phyloP scores from a whole-genome alignment of 768 basidiomycete species.

The Mrakia blollopis region DNA sequence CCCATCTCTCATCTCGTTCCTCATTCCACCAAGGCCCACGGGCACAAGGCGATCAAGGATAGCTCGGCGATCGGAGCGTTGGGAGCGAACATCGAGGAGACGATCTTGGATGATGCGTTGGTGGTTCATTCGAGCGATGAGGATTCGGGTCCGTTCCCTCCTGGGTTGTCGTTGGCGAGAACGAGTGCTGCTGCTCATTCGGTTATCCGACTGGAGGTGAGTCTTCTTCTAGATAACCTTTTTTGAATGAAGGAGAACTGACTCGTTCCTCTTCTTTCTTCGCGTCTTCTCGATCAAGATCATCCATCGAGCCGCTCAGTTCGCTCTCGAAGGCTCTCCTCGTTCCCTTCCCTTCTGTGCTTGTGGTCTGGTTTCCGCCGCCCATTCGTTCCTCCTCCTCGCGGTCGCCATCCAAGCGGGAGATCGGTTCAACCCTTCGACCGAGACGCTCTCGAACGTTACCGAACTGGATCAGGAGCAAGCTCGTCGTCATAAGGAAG shows the following conservation, averaged over 20 bases:
- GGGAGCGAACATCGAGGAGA: slow-evolving; percentile 1
- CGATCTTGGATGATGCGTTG: background rate
- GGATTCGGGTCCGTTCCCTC: slow-evolving; percentile 21
- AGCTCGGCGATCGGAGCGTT: background rate
- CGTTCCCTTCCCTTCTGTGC: slow-evolving; percentile 28
- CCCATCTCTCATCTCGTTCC: slow-evolving; percentile 24
- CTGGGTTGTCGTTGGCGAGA: slow-evolving; percentile 27
- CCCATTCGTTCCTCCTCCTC: slow-evolving; percentile 27
- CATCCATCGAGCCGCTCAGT: slow-evolving; percentile 27
- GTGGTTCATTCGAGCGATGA: slow-evolving; percentile 18
- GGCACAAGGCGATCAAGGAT: background rate
- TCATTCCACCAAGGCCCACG: background rate
- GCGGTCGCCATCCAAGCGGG: slow-evolving; percentile 27
- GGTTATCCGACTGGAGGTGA: slow-evolving; percentile 28
- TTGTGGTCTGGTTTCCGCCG: slow-evolving; percentile 22
- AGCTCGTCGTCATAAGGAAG: background rate
- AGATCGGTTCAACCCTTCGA: slow-evolving; percentile 7
- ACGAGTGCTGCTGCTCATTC: slow-evolving; percentile 27
- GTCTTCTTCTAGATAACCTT: background rate
- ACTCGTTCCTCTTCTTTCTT: background rate
- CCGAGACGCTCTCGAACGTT: background rate
- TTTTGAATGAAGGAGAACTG: background rate
- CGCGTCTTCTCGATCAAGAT: slow-evolving; percentile 2
- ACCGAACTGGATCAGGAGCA: slow-evolving; percentile 2
- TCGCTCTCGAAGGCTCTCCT: slow-evolving; percentile 13